Evolutionary conservation across 1,284 basidiomycete genomes (phyloP).

Genomic region (Apiotrichum porosum): DNA sequence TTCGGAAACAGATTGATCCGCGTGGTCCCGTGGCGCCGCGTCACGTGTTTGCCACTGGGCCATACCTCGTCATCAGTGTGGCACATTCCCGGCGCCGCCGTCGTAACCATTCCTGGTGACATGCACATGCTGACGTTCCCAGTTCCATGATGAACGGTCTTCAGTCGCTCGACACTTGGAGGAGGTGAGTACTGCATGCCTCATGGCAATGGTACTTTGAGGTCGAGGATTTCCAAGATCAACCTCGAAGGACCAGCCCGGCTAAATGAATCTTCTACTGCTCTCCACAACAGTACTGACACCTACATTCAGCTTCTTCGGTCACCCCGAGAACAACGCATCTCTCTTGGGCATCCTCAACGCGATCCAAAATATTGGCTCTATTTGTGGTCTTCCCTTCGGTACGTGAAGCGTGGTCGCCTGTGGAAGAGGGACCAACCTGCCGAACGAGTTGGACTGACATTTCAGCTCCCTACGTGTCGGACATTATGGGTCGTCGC

Average conservation of each 20-base stretch:
- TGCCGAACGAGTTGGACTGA: too few species aligned
- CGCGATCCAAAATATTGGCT: constrained; percentile 28
- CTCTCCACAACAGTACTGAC: too few species aligned
- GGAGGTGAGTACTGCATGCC: constrained; percentile 3
- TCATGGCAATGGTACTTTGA: too few species aligned
- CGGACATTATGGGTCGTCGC: constrained; percentile 36
- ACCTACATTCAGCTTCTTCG: too few species aligned
- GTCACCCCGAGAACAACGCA: constrained; percentile 1
- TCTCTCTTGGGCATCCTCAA: constrained; percentile 26
- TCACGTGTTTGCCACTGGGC: neutral
- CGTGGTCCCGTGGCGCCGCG: neutral
- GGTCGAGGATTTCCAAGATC: too few species aligned
- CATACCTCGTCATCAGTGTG: constrained; percentile 20
- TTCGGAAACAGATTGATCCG: neutral
- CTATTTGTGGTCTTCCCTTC: constrained; percentile 23
- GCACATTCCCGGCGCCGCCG: too few species aligned
- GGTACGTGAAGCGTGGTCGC: too few species aligned
- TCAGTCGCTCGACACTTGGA: constrained; percentile 1
- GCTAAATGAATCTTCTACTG: too few species aligned
- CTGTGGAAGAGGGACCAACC: too few species aligned
- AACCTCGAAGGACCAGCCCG: too few species aligned
- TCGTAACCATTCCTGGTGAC: too few species aligned
- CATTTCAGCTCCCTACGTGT: constrained; percentile 32
- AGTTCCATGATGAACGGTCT: constrained; percentile 27
- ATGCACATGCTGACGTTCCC: neutral